Conservation (phyloP, 768 basidiomycete species). For the Stropharia rugosoannulata region DNA sequence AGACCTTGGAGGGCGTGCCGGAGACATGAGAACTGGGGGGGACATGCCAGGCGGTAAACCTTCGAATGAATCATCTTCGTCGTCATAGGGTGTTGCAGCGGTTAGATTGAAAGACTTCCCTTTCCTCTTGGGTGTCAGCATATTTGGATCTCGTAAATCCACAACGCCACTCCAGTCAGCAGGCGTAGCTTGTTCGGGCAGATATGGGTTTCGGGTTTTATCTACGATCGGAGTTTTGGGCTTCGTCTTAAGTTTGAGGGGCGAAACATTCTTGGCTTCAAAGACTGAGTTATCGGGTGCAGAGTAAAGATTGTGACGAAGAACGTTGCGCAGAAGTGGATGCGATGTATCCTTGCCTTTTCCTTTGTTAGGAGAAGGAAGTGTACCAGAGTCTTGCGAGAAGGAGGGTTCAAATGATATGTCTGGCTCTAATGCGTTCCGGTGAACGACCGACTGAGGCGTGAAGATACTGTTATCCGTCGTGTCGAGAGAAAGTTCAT, state of each 20-base stretch:
- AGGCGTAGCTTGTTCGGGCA: slow-evolving; percentile 49
- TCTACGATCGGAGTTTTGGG: slow-evolving; percentile 55
- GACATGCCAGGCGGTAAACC: slow-evolving; percentile 57
- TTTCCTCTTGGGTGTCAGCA: slow-evolving; percentile 42
- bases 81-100: slow-evolving; percentile 17
- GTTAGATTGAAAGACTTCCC: slow-evolving; percentile 21
- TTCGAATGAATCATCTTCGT: slow-evolving; percentile 52
- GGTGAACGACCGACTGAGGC: slow-evolving; percentile 11
- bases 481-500: slow-evolving; percentile 50
- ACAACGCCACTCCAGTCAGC: slow-evolving; percentile 72
- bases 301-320: slow-evolving; percentile 49
- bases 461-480: slow-evolving; percentile 12
- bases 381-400: slow-evolving; percentile 20
- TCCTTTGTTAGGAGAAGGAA: slow-evolving; percentile 36
- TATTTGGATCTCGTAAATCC: slow-evolving; percentile 60
- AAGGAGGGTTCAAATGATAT: slow-evolving; percentile 18
- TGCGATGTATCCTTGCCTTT: slow-evolving; percentile 44
- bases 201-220: slow-evolving; percentile 59
- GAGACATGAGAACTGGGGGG: slow-evolving; percentile 58
- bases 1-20: slow-evolving; percentile 48
- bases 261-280: slow-evolving; percentile 37
- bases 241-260: slow-evolving; percentile 51
- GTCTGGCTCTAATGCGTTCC: slow-evolving; percentile 5
- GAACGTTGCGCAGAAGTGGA: slow-evolving; percentile 46
- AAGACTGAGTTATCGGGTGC: slow-evolving; percentile 37